Evolutionary conservation across 306 rosid genomes (phyloP).

Genomic region (Comarum palustre): DNA sequence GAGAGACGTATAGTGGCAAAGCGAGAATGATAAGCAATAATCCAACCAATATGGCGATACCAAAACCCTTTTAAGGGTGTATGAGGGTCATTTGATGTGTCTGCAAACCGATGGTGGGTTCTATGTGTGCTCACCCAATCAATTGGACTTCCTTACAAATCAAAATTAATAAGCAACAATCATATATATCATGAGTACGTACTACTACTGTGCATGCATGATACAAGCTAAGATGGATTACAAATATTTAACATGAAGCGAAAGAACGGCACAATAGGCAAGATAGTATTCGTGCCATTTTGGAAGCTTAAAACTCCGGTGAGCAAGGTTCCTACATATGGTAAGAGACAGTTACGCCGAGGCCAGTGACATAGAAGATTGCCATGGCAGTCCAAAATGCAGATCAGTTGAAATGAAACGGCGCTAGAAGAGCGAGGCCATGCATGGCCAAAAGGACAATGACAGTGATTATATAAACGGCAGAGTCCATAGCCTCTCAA

Average conservation of each 20-base stretch:
- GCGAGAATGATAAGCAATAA: not conserved
- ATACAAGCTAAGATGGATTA: not conserved
- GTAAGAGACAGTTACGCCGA: conserved; percentile 31
- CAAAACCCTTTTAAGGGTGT: not conserved
- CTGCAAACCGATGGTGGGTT: not conserved
- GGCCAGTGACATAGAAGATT: not conserved
- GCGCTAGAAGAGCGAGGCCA: not conserved
- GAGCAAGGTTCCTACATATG: conserved; percentile 29
- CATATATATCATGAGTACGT: no score
- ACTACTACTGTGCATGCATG: no score
- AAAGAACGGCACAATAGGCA: not conserved
- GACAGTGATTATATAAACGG: not conserved
- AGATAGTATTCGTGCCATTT: not conserved
- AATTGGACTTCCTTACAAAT: not conserved
- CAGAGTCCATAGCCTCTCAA: not conserved
- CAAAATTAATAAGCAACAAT: not conserved
- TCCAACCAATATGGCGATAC: not conserved
- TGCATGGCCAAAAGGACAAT: not conserved
- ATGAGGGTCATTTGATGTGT: not conserved
- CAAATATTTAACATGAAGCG: no score
- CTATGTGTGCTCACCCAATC: conserved; percentile 5
- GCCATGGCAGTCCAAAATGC: not conserved
- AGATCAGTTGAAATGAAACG: not conserved
- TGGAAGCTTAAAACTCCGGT: not conserved
- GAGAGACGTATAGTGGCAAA: not conserved